Evolutionary conservation across 1,284 basidiomycete species (phyloP).

Genomic region (Moesziomyces sp.): DNA sequence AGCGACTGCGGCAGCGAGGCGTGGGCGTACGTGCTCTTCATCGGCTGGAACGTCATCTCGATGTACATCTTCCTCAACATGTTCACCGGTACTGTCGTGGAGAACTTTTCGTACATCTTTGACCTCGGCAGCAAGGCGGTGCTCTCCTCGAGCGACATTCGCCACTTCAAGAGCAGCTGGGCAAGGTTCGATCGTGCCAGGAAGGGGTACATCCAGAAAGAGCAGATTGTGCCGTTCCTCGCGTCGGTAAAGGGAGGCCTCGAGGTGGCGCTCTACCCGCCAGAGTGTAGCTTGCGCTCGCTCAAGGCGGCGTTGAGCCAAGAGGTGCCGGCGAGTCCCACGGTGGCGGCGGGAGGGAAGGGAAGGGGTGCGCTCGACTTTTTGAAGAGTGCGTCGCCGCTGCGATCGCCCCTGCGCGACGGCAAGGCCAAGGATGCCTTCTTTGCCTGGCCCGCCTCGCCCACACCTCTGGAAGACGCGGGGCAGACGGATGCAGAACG

Average conservation of each 20-base stretch:
- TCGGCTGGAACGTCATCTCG: slow-evolving; percentile 94
- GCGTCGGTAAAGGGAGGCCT: slow-evolving; percentile 53
- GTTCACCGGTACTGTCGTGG: slow-evolving; percentile 83
- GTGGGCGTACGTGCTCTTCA: slow-evolving; percentile 90
- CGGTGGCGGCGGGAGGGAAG: slow-evolving; percentile 6
- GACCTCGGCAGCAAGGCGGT: slow-evolving; percentile 85
- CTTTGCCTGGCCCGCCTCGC: slow-evolving; percentile 29
- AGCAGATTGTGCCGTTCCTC: slow-evolving; percentile 83
- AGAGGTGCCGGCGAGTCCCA: slow-evolving; percentile 9
- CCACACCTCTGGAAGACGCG: slow-evolving; percentile 7
- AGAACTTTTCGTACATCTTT: slow-evolving; percentile 96
- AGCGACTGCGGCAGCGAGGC: slow-evolving; percentile 88
- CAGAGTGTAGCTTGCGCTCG: slow-evolving; percentile 32
- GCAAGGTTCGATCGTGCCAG: slow-evolving; percentile 82
- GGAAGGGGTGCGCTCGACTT: slow-evolving; percentile 32
- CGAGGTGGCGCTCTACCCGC: slow-evolving; percentile 58
- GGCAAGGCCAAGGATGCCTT: slow-evolving; percentile 11
- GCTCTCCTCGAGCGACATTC: slow-evolving; percentile 77
- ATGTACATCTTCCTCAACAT: slow-evolving; percentile 85
- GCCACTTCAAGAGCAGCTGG: slow-evolving; percentile 91
- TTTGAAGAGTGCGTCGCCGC: slow-evolving; percentile 27
- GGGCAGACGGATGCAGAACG: slow-evolving; percentile 27
- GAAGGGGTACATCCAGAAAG: slow-evolving; percentile 80
- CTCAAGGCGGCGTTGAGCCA: slow-evolving; percentile 26
- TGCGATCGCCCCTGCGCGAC: slow-evolving; percentile 35